A percentile compares a stretch with the other conserved stretches of the same genome.
phyloP scores from a whole-genome alignment of 129 eudicot genomes.

The Logfia minima region DNA sequence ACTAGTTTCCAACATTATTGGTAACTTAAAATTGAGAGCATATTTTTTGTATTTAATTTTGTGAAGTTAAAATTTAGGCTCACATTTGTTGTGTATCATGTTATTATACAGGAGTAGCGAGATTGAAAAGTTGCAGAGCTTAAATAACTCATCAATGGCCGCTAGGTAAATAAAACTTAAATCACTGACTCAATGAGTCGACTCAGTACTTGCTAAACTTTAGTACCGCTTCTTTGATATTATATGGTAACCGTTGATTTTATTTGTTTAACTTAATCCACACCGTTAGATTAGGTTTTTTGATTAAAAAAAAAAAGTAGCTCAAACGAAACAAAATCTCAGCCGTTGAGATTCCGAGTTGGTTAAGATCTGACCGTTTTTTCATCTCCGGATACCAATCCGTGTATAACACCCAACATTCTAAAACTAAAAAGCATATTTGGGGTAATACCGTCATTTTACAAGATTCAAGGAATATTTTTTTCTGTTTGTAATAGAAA shows the following conservation, averaged over 20 bases:
- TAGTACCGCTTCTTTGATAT: neutral
- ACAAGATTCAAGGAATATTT: slow-evolving; percentile 17
- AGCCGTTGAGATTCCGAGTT: slow-evolving; percentile 42
- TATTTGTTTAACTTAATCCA: neutral
- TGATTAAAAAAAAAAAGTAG: neutral
- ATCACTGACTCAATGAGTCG: slow-evolving; percentile 12
- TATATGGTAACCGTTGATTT: slow-evolving; percentile 29
- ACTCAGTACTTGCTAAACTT: slow-evolving; percentile 23
- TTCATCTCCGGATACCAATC: slow-evolving; percentile 30
- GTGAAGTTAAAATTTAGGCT: slow-evolving; percentile 6
- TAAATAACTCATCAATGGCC: slow-evolving; percentile 70
- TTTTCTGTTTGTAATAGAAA: slow-evolving; percentile 9
- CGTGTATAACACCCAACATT: neutral
- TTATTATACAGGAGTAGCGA: slow-evolving; percentile 45
- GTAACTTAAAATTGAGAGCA: neutral
- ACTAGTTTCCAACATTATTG: neutral
- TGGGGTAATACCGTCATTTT: slow-evolving; percentile 27
- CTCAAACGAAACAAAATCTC: slow-evolving; percentile 22
- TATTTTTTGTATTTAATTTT: neutral
- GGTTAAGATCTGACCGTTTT: slow-evolving; percentile 35
- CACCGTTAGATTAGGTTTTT: slow-evolving; percentile 30
- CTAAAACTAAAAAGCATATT: neutral
- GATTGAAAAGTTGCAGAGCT: slow-evolving; percentile 53
- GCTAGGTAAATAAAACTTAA: slow-evolving; percentile 37
- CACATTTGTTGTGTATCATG: slow-evolving; percentile 15